These are phyloP conservation scores for Imleria badia DNA, from an alignment of 768 basidiomycete genomes.

Conservation along the genomic window DNA sequence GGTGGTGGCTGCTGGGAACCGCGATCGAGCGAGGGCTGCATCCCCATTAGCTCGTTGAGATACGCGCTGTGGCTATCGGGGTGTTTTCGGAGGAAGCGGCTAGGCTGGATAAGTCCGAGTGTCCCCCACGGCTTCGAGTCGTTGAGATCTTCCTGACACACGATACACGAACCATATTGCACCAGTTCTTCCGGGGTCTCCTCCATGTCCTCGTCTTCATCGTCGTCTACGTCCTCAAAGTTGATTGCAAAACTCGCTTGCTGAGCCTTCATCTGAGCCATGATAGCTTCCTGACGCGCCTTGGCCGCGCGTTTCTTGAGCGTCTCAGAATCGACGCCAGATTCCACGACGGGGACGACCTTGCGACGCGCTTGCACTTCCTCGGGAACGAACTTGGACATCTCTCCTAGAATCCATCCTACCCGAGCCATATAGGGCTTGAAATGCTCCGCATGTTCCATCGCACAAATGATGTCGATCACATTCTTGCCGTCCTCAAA, in stretches of 20 bases:
- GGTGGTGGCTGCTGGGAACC: slow-evolving; percentile 25
- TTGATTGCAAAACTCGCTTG: slow-evolving; percentile 84
- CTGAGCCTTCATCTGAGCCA: slow-evolving; percentile 94
- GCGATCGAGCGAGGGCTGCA: slow-evolving; percentile 68
- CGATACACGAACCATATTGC: slow-evolving; percentile 92
- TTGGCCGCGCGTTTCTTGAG: slow-evolving; percentile 84
- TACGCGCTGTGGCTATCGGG: slow-evolving; percentile 60
- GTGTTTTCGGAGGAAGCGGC: slow-evolving; percentile 76
- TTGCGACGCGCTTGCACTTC: slow-evolving; percentile 54
- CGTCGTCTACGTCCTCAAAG: slow-evolving; percentile 75
- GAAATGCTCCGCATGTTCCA: slow-evolving; percentile 79
- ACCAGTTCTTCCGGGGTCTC: slow-evolving; percentile 45
- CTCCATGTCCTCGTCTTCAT: slow-evolving; percentile 50
- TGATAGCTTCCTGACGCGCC: slow-evolving; percentile 87
- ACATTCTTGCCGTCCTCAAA: slow-evolving; percentile 65
- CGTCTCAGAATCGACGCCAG: slow-evolving; percentile 54
- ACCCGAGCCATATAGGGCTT: slow-evolving; percentile 69
- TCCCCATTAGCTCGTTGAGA: slow-evolving; percentile 71
- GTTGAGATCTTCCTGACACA: slow-evolving; percentile 94
- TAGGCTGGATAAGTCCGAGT: slow-evolving; percentile 86
- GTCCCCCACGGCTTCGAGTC: slow-evolving; percentile 73
- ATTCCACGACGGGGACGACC: slow-evolving; percentile 36
- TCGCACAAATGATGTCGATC: slow-evolving; percentile 66
- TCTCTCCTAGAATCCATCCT: slow-evolving; percentile 69
- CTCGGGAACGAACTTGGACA: slow-evolving; percentile 55